Base-by-base conservation (phyloP, 2,329 filamentous ascomycete genomes). In the Trichoderma harzianum region DNA sequence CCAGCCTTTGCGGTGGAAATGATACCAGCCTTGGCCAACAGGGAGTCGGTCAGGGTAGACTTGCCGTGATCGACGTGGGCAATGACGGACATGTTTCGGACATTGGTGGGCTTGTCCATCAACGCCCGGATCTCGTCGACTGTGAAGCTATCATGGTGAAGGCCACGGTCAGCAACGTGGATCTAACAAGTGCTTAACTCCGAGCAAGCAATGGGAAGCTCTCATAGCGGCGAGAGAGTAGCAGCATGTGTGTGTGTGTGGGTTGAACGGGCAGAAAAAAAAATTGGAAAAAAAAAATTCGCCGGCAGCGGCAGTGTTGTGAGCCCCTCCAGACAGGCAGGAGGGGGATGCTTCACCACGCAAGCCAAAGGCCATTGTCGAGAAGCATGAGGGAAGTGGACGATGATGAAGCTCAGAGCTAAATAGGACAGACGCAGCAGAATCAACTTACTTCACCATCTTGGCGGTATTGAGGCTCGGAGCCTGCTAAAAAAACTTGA, bases 11-110 rank as follows among this genome's bases (percentile, higher is more conserved):
- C 94, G 80, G 94, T 93, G 80, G 96, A 98, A 84, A 99, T 98
- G 83, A 99, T 99, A 95, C 96, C 96, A 82, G 95, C 95, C 88
- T 97, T 96, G 88, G 97, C 94, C 83, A 99, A 93, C 78, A 99
- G 93, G 80, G 96, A 98, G 88, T 99, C 96, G 91, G 95, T 98
- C 81, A 99, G 91, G 84, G 96, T 99, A 80, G 96, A 99, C 88
- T 99, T 99, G 89, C 96, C 96, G 91, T 99, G 96, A 87, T 99
- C 96, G 91, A 99, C 95, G 89, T 99, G 96, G 85, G 96, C 96
- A 94, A 98, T 98, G 85, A 99, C 96, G 88, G 94, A 98, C 95
- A 98, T 98, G 91, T 98, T 98, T 86, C 89, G 88, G 84, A 91
- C 89, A 84, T 92, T 91, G 83, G 84, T 87, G 79, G 92, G 91